Percentiles rank a stretch among this genome's conserved stretches.
phyloP scores from a whole-genome alignment of 179 eudicot species.

The Spergularia azorica region DNA sequence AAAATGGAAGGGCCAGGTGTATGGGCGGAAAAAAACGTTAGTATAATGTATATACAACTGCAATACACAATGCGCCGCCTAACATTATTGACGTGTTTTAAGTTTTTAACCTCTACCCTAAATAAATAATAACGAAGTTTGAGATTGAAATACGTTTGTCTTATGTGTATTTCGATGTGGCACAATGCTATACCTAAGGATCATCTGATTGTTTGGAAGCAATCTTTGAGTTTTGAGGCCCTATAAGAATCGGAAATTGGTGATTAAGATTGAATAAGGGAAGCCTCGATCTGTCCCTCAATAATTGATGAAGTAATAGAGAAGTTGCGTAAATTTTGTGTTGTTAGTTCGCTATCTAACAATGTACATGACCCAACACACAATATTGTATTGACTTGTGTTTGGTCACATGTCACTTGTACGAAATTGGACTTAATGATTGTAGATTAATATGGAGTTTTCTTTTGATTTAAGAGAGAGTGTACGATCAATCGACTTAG shows the following conservation, averaged over 20 bases:
- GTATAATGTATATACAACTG: too few relatives aligned
- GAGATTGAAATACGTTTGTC: too few relatives aligned
- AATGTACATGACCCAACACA: slow-evolving; percentile 9
- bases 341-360: slow-evolving; percentile 22
- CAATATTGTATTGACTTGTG: not conserved
- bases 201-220: too few relatives aligned
- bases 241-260: not conserved
- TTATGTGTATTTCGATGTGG: too few relatives aligned
- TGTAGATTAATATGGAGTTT: not conserved
- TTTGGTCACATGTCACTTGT: slow-evolving; percentile 2
- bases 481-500: not conserved
- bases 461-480: not conserved
- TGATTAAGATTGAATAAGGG: not conserved
- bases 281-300: not conserved
- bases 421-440: not conserved
- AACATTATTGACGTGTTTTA: too few relatives aligned
- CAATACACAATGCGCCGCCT: too few relatives aligned
- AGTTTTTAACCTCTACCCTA: too few relatives aligned
- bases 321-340: slow-evolving; percentile 6
- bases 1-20: too few relatives aligned
- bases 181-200: too few relatives aligned
- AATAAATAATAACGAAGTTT: too few relatives aligned
- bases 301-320: slow-evolving; percentile 18
- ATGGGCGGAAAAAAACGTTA: too few relatives aligned
- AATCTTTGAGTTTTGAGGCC: not conserved